Evolutionary conservation across 805 yeast species (phyloP), one percentile per base, ranked within the genome.

Genomic region (Kodamaea sagamina): DNA sequence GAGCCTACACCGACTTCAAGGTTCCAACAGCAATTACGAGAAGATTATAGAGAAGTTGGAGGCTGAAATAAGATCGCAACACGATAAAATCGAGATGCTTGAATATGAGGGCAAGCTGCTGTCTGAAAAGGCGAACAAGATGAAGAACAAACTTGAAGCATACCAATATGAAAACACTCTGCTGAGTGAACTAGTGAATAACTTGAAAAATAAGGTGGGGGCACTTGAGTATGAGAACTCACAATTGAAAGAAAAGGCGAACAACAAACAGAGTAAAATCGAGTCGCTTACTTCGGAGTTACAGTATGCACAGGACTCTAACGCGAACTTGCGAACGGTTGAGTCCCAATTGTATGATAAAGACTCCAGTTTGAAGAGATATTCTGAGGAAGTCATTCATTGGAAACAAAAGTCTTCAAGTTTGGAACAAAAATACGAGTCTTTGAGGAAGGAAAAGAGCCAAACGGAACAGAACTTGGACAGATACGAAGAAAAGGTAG

Each of bases 251-350:
- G 34, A 29, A 10, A 29, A 16, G 15, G 17, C 34, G 10, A 17
- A 15, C 4, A n/a, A 29, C 4, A 6, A 9, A 13, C 34, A 29
- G 17, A 29, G 34, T 17, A 32, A 40, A 32, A 40, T 40, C 38
- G 43, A 24, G 22, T 31, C 43, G 6, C 26, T 40, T 5, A 24
- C 31, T 6, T 31, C 32, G 24, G 41, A 37, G 25, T 27, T 37
- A 10, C 32, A 37, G 16, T 37, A 24, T 37, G 41, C 41, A 13
- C 34, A 37, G 25, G 41, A 37, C 3, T 37, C 41, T 5, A 37
- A 37, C 15, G 34, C 34, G 3, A 29, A 10, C 15, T 29, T 29
- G 15, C 34, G 34, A 9, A 29, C 12, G 17, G 18, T 29, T 15
- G 34, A 29, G 34, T 29, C 34, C 15, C 34, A 29, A 15, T 29